Evolutionary conservation across 225 moss, liverwort and hornwort species (phyloP), one percentile per base, ranked within the genome.

Genomic region (Asterella californica): DNA sequence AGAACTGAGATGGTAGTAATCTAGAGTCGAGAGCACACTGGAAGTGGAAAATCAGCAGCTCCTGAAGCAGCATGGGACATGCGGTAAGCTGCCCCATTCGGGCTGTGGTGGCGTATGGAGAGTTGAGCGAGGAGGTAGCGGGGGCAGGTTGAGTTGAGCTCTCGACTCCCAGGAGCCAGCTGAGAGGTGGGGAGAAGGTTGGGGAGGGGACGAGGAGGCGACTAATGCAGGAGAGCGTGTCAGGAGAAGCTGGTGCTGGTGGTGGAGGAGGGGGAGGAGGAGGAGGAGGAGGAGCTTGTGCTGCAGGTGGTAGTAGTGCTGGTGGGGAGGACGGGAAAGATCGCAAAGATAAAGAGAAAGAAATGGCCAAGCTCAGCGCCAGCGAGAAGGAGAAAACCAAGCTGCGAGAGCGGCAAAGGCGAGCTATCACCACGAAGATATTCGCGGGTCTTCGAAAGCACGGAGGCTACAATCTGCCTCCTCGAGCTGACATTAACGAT

Each of bases 351-450:
- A 80, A 63, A 74, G 87, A 81, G 80, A 82, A 71, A 75, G 87
- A 85, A 80, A 96, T 96, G 99, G 99, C 99, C n/a, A 99, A 99
- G 90, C 85, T 99, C 57, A 99, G 99, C 79, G 99, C 99, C 36
- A 99, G 95, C 79, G 99, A 99, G 86, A 99, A 99, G 86, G 99
- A 99, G 86, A 99, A 99, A 82, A 99, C 99, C 50, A 99, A 99
- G 83, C 88, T 99, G 79, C 87, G 99, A 50, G 99, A 99, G 88
- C 85, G 99, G 45, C 99, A 99, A 82, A 79, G 99, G 74, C 92
- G 99, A 57, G 99, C 99, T 38, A 99, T 99, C 79, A 99, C 99
- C 37, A 99, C 99, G 63, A 99, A 99, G 88, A 99, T 99, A 87
- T 99, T 99, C 48, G 93, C 99, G 1, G 99, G 99, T 17, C 85